A percentile compares a stretch with the other conserved stretches of the same genome.
Conservation (phyloP, 2,329 filamentous ascomycete species). For the Pseudogymnoascus sp. region DNA sequence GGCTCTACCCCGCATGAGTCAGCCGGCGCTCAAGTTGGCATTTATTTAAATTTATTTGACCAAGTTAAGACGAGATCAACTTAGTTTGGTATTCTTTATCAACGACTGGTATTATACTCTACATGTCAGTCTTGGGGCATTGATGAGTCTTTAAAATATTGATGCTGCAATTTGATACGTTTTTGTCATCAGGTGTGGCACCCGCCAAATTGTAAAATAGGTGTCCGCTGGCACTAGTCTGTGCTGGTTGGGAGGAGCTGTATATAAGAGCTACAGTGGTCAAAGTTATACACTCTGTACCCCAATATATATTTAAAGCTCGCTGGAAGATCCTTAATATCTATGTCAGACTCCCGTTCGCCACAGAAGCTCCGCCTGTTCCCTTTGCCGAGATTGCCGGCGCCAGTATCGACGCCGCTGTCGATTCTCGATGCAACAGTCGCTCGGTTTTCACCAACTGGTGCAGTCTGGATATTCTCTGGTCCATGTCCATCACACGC, state of each 20-base stretch:
- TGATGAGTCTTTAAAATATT: background rate
- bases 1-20: background rate
- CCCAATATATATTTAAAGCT: background rate
- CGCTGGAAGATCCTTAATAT: background rate
- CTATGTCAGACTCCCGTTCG: background rate
- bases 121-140: background rate
- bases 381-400: background rate
- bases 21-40: background rate
- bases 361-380: background rate
- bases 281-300: no score
- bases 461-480: constrained; percentile 37
- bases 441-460: constrained; percentile 33
- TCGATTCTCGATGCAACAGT: constrained; percentile 38
- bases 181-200: background rate
- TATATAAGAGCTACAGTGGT: background rate
- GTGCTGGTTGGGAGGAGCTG: background rate
- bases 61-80: background rate
- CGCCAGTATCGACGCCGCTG: constrained; percentile 21
- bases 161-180: background rate
- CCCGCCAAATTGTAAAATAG: background rate
- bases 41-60: background rate
- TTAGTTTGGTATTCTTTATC: background rate
- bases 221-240: background rate
- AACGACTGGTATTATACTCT: background rate
- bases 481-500: constrained; percentile 11